phyloP scores from a whole-genome alignment of 176 grass and related monocot genomes.

The Olyra latifolia region DNA sequence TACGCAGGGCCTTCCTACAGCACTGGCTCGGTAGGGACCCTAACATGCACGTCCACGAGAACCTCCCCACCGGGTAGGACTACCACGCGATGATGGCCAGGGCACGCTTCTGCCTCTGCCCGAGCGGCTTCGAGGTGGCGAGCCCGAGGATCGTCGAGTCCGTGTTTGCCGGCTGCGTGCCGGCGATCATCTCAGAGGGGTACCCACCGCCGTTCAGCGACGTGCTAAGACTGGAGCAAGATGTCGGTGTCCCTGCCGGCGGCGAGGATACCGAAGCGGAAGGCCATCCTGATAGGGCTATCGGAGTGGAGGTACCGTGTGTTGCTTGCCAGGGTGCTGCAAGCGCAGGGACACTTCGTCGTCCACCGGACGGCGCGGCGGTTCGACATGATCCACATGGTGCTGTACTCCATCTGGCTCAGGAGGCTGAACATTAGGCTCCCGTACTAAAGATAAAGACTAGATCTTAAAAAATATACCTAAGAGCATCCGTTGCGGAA shows the following conservation, averaged over 20 bases:
- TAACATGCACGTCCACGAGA: constrained; percentile 62
- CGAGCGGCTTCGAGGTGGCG: constrained; percentile 85
- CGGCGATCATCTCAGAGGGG: constrained; percentile 66
- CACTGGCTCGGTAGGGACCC: constrained; percentile 60
- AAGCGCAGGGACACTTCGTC: constrained; percentile 72
- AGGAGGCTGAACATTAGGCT: constrained; percentile 79
- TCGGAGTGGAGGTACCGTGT: constrained; percentile 68
- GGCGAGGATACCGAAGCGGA: constrained; percentile 75
- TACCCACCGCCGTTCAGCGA: constrained; percentile 79
- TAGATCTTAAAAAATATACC: too few species aligned
- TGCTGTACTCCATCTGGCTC: constrained; percentile 90
- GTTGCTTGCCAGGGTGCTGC: constrained; percentile 58
- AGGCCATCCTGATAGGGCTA: constrained; percentile 50
- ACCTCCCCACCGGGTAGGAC: constrained; percentile 62
- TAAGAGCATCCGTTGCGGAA: too few species aligned
- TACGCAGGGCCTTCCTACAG: constrained; percentile 48
- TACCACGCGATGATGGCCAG: constrained; percentile 63
- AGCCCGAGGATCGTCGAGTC: constrained; percentile 83
- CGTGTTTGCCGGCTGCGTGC: constrained; percentile 69
- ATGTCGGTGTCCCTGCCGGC: constrained; percentile 68
- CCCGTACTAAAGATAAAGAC: too few species aligned
- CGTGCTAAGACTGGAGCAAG: constrained; percentile 84
- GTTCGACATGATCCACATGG: constrained; percentile 84
- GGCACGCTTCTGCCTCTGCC: constrained; percentile 85
- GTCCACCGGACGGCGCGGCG: constrained; percentile 58